These are phyloP conservation scores for Ascochyta fabae DNA, from an alignment of 2,329 filamentous ascomycete species.

Conservation along the genomic window DNA sequence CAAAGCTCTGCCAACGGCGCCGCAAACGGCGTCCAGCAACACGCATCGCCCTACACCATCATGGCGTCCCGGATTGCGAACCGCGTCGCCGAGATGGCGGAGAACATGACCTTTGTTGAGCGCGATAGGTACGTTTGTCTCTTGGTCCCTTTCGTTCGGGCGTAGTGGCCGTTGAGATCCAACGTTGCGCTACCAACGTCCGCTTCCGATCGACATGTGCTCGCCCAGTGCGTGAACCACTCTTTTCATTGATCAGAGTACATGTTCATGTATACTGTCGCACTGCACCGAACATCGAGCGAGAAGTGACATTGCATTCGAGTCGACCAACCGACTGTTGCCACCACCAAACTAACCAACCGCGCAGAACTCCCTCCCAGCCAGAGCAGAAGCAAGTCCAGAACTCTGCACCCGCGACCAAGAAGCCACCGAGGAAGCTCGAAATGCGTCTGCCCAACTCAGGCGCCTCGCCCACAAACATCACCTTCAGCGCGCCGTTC, in stretches of 20 bases:
- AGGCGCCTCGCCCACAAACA: slow-evolving; percentile 44
- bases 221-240: background rate
- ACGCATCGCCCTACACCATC: slow-evolving; percentile 57
- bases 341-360: slow-evolving; percentile 12
- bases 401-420: slow-evolving; percentile 30
- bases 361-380: slow-evolving; percentile 24
- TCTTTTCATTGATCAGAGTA: background rate
- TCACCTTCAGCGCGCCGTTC: slow-evolving; percentile 60
- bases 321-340: background rate
- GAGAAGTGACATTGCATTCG: background rate
- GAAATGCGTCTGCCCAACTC: slow-evolving; percentile 55
- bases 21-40: slow-evolving; percentile 35
- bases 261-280: background rate
- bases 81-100: slow-evolving; percentile 60
- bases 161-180: slow-evolving; percentile 25
- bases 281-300: background rate
- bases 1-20: slow-evolving; percentile 34
- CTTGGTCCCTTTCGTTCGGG: background rate
- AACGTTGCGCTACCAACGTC: slow-evolving; percentile 21
- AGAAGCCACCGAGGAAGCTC: slow-evolving; percentile 56
- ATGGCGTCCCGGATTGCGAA: slow-evolving; percentile 60
- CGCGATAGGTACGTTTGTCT: slow-evolving; percentile 43
- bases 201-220: background rate
- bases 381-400: slow-evolving; percentile 28
- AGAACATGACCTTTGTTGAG: slow-evolving; percentile 60